Base-by-base conservation (phyloP, 129 eudicot species). In the Lactuca saligna region DNA sequence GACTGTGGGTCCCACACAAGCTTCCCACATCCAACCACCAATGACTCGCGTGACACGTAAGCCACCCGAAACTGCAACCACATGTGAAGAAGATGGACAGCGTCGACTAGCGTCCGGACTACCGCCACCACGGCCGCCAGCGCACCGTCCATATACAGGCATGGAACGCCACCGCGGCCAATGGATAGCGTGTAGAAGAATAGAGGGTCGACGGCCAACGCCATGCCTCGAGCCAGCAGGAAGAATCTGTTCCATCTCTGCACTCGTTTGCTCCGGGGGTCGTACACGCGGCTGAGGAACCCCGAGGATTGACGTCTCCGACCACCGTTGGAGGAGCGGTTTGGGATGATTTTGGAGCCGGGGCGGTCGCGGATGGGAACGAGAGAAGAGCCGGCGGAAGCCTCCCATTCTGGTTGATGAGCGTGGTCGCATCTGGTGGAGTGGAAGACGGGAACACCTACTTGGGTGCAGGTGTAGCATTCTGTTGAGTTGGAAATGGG, bases 1-100 rank as follows among this genome's bases (percentile, higher is more conserved):
- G 90, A 78, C 17, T 77, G 84, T 35, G 90, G 76, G 63, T 93
- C 98, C 98, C 98, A 93, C 79, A 93, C 98, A n/a, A 93, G 97
- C 59, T 93, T 93, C 71, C 98, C 98, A 61, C 98, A 89, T 0
- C 98, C 98, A 35, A 93, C 86, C 57, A 93, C 98, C 42, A 93
- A 65, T 10, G 98, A 89, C 73, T 89, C 98, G 74, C 97, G 82
- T n/a, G 98, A 93, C 81, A 93, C 95, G 82, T 84, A 93, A 37
- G 98, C 97, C 74, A 81, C 75, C 68, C 95, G 77, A 38, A 93
- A 93, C 90, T 89, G 95, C 54, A 93, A 78, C 97, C 97, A 89
- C 75, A 93, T 58, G 60, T 93, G 98, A 29, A 63, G 61, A 17
- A 93, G 41, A 66, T 93, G 97, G 16, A 89, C 82, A 0, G 74